Evolutionary conservation across 441 rosid species (phyloP).

Genomic region (Euphorbia schlechtendalii): DNA sequence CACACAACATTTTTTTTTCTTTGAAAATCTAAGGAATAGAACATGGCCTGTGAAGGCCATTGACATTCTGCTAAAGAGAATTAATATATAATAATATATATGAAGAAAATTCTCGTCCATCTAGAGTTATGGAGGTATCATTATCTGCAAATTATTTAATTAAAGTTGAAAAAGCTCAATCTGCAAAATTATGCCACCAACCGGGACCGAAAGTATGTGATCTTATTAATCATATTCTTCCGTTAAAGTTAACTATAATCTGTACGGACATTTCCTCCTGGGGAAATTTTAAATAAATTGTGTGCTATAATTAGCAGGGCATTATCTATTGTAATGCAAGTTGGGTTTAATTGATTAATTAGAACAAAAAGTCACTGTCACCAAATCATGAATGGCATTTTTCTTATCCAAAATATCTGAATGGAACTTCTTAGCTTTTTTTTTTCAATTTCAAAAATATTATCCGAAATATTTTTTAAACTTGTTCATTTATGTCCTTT

Average conservation of each 20-base stretch:
- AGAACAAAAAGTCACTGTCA: conserved; percentile 38
- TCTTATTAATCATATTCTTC: too few species aligned
- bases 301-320: too few species aligned
- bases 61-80: conserved; percentile 11
- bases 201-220: conserved; percentile 24
- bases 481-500: not conserved
- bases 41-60: too few species aligned
- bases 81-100: not conserved
- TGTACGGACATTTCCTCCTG: conserved; percentile 23
- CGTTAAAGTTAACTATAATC: too few species aligned
- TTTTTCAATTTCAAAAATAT: not conserved
- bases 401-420: conserved; percentile 59
- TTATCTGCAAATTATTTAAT: not conserved
- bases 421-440: conserved; percentile 34
- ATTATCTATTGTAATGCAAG: conserved; percentile 14
- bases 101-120: conserved; percentile 11
- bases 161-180: not conserved
- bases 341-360: conserved; percentile 15
- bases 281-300: conserved; percentile 5
- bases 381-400: conserved; percentile 39
- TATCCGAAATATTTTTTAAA: conserved; percentile 10
- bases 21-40: too few species aligned
- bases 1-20: too few species aligned
- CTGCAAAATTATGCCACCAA: conserved; percentile 16
- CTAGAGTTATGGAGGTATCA: not conserved